Conservation (phyloP, 495 filamentous ascomycete genomes). For the Aspergillus affinis region DNA sequence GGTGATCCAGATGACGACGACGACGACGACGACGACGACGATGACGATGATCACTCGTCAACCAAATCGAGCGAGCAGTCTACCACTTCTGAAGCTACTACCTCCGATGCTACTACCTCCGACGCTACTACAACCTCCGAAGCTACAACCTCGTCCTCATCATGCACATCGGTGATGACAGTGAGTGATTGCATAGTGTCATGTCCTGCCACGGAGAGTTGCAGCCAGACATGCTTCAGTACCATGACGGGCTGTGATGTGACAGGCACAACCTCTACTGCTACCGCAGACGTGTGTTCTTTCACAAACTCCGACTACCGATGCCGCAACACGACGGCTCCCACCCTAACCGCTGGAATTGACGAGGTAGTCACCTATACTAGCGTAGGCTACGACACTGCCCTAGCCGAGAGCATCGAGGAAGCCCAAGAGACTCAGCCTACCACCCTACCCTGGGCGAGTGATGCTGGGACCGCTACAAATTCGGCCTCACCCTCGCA, state of each 20-base stretch:
- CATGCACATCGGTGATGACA: not conserved
- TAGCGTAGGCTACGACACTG: not conserved
- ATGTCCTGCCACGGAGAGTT: not conserved
- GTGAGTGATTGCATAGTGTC: not conserved
- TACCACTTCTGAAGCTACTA: not conserved
- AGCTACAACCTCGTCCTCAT: not conserved
- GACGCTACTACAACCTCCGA: not conserved
- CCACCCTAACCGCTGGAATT: not conserved
- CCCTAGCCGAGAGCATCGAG: not conserved
- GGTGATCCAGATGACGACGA: not conserved
- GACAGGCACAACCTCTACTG: not conserved
- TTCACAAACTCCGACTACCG: not conserved
- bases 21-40: not conserved
- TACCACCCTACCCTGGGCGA: not conserved
- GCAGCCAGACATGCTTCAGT: not conserved
- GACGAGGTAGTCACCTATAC: not conserved
- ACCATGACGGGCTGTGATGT: not conserved
- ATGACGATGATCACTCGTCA: not conserved
- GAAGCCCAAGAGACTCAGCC: not conserved
- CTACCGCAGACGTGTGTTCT: not conserved
- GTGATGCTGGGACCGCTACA: no score
- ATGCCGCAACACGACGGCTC: not conserved
- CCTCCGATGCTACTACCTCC: not conserved
- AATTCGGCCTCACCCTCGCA: not conserved
- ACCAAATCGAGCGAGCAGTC: not conserved